Percentiles rank a stretch among this genome's conserved stretches.
These are phyloP conservation scores for Stemphylium vesicarium DNA, from an alignment of 2,329 filamentous ascomycete species.

Conservation along the genomic window DNA sequence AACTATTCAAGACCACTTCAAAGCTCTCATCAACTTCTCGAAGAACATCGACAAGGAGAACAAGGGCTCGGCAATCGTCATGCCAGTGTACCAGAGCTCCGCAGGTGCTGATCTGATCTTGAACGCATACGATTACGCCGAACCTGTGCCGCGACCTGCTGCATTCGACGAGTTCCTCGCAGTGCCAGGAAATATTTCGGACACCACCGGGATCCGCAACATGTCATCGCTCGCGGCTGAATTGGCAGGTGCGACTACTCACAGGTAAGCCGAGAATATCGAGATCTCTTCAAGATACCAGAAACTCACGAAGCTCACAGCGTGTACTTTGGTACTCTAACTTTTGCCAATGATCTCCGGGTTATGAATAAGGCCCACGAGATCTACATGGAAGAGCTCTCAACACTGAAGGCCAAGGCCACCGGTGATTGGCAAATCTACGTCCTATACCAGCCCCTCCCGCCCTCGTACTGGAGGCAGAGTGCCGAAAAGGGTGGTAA, in stretches of 20 bases:
- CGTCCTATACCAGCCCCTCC: slow-evolving; percentile 48
- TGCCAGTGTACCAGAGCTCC: slow-evolving; percentile 24
- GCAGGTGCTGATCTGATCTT: slow-evolving; percentile 20
- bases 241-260: slow-evolving; percentile 19
- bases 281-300: neutral
- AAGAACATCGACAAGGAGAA: slow-evolving; percentile 24
- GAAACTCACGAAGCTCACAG: slow-evolving; percentile 1
- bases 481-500: slow-evolving; percentile 49
- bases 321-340: slow-evolving; percentile 34
- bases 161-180: slow-evolving; percentile 32
- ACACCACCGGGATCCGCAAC: slow-evolving; percentile 30
- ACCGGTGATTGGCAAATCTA: slow-evolving; percentile 44
- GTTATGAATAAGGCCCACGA: slow-evolving; percentile 49
- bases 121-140: slow-evolving; percentile 34
- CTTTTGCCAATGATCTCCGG: slow-evolving; percentile 42
- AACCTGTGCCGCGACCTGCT: slow-evolving; percentile 20
- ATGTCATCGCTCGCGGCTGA: slow-evolving; percentile 33
- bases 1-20: slow-evolving; percentile 26
- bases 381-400: slow-evolving; percentile 50
- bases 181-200: slow-evolving; percentile 32
- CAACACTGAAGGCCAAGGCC: slow-evolving; percentile 35
- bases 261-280: slow-evolving; percentile 11
- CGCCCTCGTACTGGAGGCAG: slow-evolving; percentile 45
- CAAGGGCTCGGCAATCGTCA: slow-evolving; percentile 29
- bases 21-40: slow-evolving; percentile 30